Evolutionary conservation across 208 protist species (phyloP), one percentile per base, ranked within the genome.

Genomic region (Leishmania tarentolae): DNA sequence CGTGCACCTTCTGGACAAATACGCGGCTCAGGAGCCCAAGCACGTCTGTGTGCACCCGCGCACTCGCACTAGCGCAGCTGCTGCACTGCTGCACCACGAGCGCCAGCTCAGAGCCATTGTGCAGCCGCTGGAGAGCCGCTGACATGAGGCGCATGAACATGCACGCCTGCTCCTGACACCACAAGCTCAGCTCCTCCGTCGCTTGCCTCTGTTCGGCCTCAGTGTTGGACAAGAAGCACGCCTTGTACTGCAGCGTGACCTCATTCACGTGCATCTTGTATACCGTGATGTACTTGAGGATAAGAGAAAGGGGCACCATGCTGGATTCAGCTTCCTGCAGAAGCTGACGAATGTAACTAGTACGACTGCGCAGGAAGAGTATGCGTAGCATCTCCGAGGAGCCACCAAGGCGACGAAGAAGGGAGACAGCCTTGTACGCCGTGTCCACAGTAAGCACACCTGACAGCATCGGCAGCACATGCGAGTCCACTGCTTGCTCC

Each of bases 261-360:
- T 97, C 94, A 63, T 76, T 88, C 71, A 95, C 89, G 68, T 95
- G 88, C 59, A 95, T 87, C 85, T 96, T 94, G 80, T 95, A 95
- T n/a, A 91, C 79, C 4, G 83, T 88, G 35, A 96, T 40, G 73
- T 88, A 89, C 75, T 88, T 84, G 44, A 93, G 87, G 50, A 93
- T 84, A 72, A 91, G 88, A 13, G 89, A 87, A 78, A 91, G 93
- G n/a, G 92, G 82, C 50, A 90, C 81, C 21, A 78, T 61, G 72
- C 81, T 87, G 17, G 78, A 70, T 52, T 87, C 83, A 9, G 92
- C 91, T 65, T 93, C 92, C 3, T 79, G 79, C 70, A 92, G 70
- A 31, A 90, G 84, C 13, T 82, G 69, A 47, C 80, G 69, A 19
- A 96, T 65, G 79, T 93, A 94, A 19, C 83, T 65, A 40, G 81